Evolutionary conservation across 139 green algal species (phyloP), one percentile per base, ranked within the genome.

Genomic region (Chlamydomonas schloesseri): DNA sequence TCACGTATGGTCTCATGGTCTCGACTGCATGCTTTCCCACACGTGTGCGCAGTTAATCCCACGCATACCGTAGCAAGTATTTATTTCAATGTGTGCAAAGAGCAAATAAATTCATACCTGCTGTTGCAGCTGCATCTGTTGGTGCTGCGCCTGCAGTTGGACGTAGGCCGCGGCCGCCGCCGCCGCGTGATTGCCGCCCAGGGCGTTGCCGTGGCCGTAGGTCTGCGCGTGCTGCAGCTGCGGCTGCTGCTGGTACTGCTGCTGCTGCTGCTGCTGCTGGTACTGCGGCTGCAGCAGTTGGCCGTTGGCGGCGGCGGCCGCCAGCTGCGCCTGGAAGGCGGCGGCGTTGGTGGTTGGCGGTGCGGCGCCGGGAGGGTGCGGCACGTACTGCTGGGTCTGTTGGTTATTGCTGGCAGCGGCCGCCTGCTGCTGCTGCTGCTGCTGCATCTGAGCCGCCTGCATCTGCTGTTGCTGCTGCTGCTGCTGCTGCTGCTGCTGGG

Each of bases 361-460:
- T 11, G 53, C 60, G 60, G 53, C 17, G 42, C 37, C 13, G n/a
- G 64, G 29, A 2, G 29, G 13, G 64, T 9, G 17, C 26, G n/a
- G 64, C n/a, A 31, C 4, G 70, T 10, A 34, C 28, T 34, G 26
- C 14, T 26, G 26, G 37, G 4, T 1, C 31, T 15, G 18, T 6
- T 24, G n/a, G 68, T 73, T 15, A 13, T 31, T 46, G n/a, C 4
- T 26, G 42, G 23, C 11, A 13, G 0, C 9, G 71, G 15, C 24
- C n/a, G n/a, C 50, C 13, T 64, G 42, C 37, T 65, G 42, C 46
- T 34, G 24, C 42, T 78, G 71, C 42, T 81, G 74, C 67, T 69
- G 46, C 46, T 57, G 72, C 46, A 65, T 37, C 70, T 65, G 71
- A 36, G 33, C 58, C 76, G 79, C 42, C 71, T 81, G 72, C 60